A percentile compares a stretch with the other conserved stretches of the same genome.
phyloP scores from a whole-genome alignment of 495 filamentous ascomycete species.

The Pyrenopolyporus hunteri region DNA sequence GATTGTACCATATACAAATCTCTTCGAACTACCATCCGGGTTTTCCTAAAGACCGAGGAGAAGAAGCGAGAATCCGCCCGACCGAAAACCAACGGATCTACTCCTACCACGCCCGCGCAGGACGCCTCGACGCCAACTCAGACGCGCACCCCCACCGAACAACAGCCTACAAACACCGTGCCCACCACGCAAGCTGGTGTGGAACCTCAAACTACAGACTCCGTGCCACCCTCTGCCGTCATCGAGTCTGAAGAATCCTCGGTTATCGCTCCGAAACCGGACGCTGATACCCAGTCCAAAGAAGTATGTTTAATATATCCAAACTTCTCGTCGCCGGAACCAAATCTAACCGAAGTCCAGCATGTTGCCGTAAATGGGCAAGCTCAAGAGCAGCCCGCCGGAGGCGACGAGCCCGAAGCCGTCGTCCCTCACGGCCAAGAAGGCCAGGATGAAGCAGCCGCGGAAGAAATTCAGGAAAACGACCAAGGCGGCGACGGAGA shows the following conservation, averaged over 20 bases:
- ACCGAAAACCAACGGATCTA: constrained; percentile 58
- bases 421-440: constrained; percentile 34
- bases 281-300: constrained; percentile 12
- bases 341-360: constrained; percentile 18
- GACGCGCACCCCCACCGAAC: constrained; percentile 27
- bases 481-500: constrained; percentile 44
- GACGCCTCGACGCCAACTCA: constrained; percentile 40
- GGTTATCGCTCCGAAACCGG: constrained; percentile 1
- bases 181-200: constrained; percentile 14
- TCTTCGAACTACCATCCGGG: constrained; percentile 84
- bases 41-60: constrained; percentile 84
- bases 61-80: constrained; percentile 74
- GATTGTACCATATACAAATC: constrained; percentile 89
- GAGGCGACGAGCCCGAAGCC: constrained; percentile 27
- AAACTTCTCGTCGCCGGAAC: neutral
- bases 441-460: constrained; percentile 34
- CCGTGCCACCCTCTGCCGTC: neutral
- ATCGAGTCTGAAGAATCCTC: constrained; percentile 25
- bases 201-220: constrained; percentile 15
- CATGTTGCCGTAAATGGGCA: constrained; percentile 9
- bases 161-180: constrained; percentile 18
- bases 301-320: constrained; percentile 22
- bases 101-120: constrained; percentile 54
- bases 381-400: constrained; percentile 34
- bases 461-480: constrained; percentile 40